Base-by-base conservation (phyloP, 257 asterid species). In the Haberlea rhodopensis region DNA sequence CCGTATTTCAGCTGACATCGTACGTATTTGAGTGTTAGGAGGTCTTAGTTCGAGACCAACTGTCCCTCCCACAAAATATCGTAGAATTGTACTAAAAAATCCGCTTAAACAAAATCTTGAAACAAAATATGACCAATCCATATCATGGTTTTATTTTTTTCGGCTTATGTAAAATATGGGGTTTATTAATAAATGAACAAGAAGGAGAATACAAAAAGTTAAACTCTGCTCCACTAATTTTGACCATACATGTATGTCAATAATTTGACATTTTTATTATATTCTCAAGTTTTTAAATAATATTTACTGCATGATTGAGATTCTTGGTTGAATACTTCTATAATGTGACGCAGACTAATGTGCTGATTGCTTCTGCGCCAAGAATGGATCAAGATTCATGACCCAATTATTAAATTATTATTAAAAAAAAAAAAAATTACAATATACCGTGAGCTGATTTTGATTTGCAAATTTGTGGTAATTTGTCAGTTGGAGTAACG, bases 281-380 rank as follows among this genome's bases (percentile, higher is more conserved):
- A 31, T 23, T 19, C 8, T 28, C 15, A 5, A n/a, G 0, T 34
- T 16, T 34, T 16, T 7, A 22, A 16, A 6, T 43, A 20, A 34
- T 32, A 13, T 21, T 20, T 4, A 24, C 8, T 13, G 54, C 59
- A 73, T 63, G 70, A 69, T 68, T 69, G 73, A 65, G 78, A 77
- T 73, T 60, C 22, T 72, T 59, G 25, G 69, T 77, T 61, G 78
- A 61, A 73, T 60, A 72, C 55, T 57, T 74, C 28, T 43, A 78
- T 78, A 60, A 66, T 11, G 27, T 68, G 53, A 27, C 28, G 51
- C 22, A 40, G 20, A 27, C 69, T 13, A 52, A 64, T 28, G 53
- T 13, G 69, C 29, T 65, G 23, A 29, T 68, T 59, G 56, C 73
- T 71, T 77, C 57, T 9, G 45, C 60, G 62, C 53, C 62, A 77